Base-by-base conservation (phyloP, 139 green algal genomes). In the Tetraselmis chui region DNA sequence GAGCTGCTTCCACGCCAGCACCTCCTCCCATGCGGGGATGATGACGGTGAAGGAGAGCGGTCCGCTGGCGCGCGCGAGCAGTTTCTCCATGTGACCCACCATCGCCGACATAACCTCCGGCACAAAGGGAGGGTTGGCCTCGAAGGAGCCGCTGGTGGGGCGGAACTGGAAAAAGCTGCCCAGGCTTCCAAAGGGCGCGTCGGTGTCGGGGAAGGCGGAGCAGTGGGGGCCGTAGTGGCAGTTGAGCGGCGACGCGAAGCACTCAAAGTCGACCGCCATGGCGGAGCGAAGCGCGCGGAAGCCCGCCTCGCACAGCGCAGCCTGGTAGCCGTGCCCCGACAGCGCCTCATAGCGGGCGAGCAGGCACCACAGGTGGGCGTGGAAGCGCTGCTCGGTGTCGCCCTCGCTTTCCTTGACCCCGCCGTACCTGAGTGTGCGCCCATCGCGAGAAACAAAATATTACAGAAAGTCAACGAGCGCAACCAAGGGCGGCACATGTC, bases 121-220 rank as follows among this genome's bases (percentile, higher is more conserved):
- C 22, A 86, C 83, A 77, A 86, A 86, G 24, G 83, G 83, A 1
- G 83, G 83, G 79, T 86, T 86, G 29, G 26, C 79, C 26, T 86
- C 83, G 23, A 80, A 81, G 31, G 31, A 79, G 32, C 83, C 83
- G 18, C 23, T n/a, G 23, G 22, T 11, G 23, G 79, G 79, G 28
- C 23, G 23, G 79, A 82, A 86, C 79, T 79, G 80, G 83, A 86
- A 86, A 75, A 86, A 86, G 75, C 79, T 83, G 11, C 83, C 83
- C 28, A n/a, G 28, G 26, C 78, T 83, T 28, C 83, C 83, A 81
- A 86, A 86, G 1, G 83, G 83, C 23, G 30, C 79, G 74, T 86
- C 83, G 22, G 82, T 67, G 31, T 86, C 83, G 28, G 79, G 79
- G 22, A 86, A 86, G 11, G 79, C 79, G 23, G 79, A 83, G 31